These are phyloP conservation scores for Backusella morwellensis DNA, from an alignment of 192 early-diverging fungal species.

Conservation along the genomic window DNA sequence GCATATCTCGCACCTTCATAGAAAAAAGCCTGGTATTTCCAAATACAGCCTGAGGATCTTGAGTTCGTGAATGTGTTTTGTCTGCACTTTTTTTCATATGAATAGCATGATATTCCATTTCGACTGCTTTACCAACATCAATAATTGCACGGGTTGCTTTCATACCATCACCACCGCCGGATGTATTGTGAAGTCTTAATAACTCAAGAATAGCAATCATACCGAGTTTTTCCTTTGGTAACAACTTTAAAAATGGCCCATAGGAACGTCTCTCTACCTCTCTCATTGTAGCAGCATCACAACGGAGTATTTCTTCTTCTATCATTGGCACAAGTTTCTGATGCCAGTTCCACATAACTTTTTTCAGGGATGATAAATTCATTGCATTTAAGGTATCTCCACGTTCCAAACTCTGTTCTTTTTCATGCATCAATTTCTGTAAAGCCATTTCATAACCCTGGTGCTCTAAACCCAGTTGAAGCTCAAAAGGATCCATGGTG, in stretches of 20 bases:
- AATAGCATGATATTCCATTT: slow-evolving; percentile 79
- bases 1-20: slow-evolving; percentile 70
- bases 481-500: slow-evolving; percentile 59
- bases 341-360: slow-evolving; percentile 75
- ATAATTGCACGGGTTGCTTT: slow-evolving; percentile 54
- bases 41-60: slow-evolving; percentile 68
- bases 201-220: slow-evolving; percentile 84
- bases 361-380: slow-evolving; percentile 52
- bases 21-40: slow-evolving; percentile 79
- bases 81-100: slow-evolving; percentile 59
- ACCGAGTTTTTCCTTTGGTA: slow-evolving; percentile 72
- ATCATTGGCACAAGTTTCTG: slow-evolving; percentile 65
- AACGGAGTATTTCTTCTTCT: slow-evolving; percentile 60
- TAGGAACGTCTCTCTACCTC: slow-evolving; percentile 51
- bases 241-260: slow-evolving; percentile 62
- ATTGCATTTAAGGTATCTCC: slow-evolving; percentile 53
- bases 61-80: slow-evolving; percentile 47
- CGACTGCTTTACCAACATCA: slow-evolving; percentile 72
- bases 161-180: slow-evolving; percentile 53
- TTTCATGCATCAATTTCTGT: slow-evolving; percentile 57
- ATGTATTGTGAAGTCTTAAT: slow-evolving; percentile 56
- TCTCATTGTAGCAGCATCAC: slow-evolving; percentile 13
- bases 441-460: slow-evolving; percentile 75
- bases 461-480: slow-evolving; percentile 81
- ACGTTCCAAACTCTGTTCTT: slow-evolving; percentile 53